Base-by-base conservation (phyloP, 768 basidiomycete species). In the Galerina marginata region DNA sequence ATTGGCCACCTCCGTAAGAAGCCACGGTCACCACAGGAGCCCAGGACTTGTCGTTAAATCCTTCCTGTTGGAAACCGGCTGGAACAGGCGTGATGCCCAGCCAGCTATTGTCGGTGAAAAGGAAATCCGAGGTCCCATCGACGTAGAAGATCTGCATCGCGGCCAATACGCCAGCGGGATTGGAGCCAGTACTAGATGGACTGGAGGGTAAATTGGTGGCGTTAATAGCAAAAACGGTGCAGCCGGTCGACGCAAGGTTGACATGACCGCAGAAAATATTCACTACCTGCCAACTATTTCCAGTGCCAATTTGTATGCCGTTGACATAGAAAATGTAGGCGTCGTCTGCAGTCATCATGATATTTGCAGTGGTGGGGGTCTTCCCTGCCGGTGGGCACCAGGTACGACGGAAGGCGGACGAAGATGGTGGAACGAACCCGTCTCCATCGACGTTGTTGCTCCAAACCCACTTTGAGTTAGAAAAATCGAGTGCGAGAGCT, bases 171-270 rank as follows among this genome's bases (percentile, higher is more conserved):
- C 72, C 75, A 1, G 75, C 75, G 14, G 74, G 66, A 49, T 70
- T 69, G 16, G 58, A 42, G 2, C 38, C 53, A 20, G 20, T 20
- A 9, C 47, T 37, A 14, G 58, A 39, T n/a, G n/a, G n/a, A 2
- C 9, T 15, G 9, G 10, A 37, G 0, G 46, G 48, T 0, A 36
- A 23, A 42, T 70, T 70, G 10, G 55, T 66, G 9, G 65, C 74
- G 6, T 67, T 62, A 9, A 76, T 67, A 7, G 77, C 74, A 44
- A 78, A 76, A 47, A 73, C 71, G 46, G 77, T 78, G 63, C 68
- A 69, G 6, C 58, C 54, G 2, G 71, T 56, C 1, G 46, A 60
- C 40, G 77, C 66, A 14, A 66, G 60, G 15, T 75, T 71, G 29
- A 65, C 16, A 7, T 60, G 59, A n/a, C 74, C 71, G n/a, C 70